Conservation (phyloP, 306 rosid genomes). For the Cicer cuneatum region DNA sequence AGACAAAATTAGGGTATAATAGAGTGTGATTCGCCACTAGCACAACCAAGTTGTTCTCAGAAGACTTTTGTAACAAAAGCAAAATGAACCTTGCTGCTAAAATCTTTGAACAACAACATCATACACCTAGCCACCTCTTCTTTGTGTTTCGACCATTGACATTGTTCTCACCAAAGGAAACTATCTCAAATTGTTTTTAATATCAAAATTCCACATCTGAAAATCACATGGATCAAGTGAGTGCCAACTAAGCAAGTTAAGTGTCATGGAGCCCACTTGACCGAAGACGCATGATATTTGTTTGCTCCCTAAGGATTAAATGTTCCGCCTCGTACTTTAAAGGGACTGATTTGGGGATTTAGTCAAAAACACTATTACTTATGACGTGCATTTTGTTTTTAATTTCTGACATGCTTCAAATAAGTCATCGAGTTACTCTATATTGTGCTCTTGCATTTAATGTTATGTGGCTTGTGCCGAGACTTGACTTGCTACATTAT, state of each 20-base stretch:
- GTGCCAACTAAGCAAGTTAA: background rate
- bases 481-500: constrained; percentile 39
- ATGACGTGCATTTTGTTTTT: constrained; percentile 12
- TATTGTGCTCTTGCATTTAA: constrained; percentile 25
- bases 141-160: no score
- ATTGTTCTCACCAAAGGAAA: background rate
- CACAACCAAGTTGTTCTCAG: no score
- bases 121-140: no score
- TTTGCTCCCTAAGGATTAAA: background rate
- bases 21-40: no score
- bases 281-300: background rate
- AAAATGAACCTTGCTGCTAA: no score
- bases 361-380: background rate
- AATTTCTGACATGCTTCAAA: background rate
- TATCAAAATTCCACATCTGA: background rate
- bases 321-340: background rate
- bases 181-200: background rate
- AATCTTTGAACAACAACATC: no score
- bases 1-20: background rate
- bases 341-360: background rate
- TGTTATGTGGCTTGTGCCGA: background rate
- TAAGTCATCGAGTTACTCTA: constrained; percentile 19
- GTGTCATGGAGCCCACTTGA: constrained; percentile 1
- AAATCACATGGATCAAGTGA: background rate
- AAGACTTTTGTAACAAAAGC: no score